Evolutionary conservation across 1,284 basidiomycete genomes (phyloP).

Genomic region (Puccinia brachypodii): DNA sequence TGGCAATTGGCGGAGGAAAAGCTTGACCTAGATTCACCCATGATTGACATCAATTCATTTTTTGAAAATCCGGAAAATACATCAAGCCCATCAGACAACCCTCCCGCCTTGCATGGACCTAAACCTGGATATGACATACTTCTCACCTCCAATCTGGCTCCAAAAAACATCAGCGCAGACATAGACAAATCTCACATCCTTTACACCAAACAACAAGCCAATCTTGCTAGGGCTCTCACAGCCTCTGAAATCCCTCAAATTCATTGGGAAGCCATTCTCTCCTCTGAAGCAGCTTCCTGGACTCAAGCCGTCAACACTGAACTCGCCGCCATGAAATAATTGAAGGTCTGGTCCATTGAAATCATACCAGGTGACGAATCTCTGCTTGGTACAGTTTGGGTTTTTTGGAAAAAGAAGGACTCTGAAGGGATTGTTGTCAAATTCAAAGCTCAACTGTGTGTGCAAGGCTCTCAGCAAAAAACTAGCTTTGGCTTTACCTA

Average conservation of each 20-base stretch:
- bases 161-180: background rate
- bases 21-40: too few species aligned
- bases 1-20: too few species aligned
- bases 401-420: background rate
- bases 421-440: background rate
- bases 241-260: background rate
- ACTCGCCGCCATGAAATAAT: background rate
- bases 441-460: conserved; percentile 1
- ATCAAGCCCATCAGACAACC: too few species aligned
- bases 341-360: background rate
- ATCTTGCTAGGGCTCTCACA: background rate
- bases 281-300: background rate
- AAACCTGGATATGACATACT: background rate
- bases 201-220: background rate
- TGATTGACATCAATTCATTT: too few species aligned
- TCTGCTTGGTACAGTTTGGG: too few species aligned
- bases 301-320: background rate
- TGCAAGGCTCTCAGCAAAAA: background rate
- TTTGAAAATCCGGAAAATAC: too few species aligned
- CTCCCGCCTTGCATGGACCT: too few species aligned
- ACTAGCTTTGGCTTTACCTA: background rate
- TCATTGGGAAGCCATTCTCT: background rate
- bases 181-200: background rate
- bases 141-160: background rate
- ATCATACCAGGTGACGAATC: background rate